Percentiles rank a stretch among this genome's conserved stretches.
Evolutionary conservation across 306 rosid genomes (phyloP).

Genomic region (Albizia julibrissin): DNA sequence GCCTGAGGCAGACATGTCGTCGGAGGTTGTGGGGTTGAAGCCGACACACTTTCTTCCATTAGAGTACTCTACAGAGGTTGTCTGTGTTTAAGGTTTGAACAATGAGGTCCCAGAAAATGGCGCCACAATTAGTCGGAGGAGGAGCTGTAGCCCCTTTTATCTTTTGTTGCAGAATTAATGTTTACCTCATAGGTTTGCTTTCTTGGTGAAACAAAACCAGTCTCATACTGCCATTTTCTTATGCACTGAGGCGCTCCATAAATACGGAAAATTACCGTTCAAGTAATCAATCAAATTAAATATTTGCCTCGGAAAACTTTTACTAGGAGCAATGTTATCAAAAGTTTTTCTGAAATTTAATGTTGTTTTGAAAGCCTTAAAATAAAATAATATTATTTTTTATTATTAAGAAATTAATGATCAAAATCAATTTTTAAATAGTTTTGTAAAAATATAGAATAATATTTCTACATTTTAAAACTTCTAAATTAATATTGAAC

Average conservation of each 20-base stretch:
- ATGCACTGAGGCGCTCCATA: background rate
- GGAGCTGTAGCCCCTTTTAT: background rate
- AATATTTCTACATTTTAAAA: too few species aligned
- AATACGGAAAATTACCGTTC: background rate
- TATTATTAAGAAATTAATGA: too few species aligned
- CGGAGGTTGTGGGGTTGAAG: constrained; percentile 20
- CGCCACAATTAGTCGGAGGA: constrained; percentile 47
- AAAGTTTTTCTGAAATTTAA: too few species aligned
- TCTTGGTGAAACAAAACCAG: constrained; percentile 50
- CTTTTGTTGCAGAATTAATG: background rate
- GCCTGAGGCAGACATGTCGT: constrained; percentile 22
- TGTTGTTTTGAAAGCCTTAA: too few species aligned
- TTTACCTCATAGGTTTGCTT: constrained; percentile 32
- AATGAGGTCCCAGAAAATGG: constrained; percentile 47
- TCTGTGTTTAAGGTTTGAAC: constrained; percentile 42
- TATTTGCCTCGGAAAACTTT: too few species aligned
- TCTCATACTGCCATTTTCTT: constrained; percentile 24
- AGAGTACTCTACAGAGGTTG: background rate
- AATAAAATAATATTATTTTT: too few species aligned
- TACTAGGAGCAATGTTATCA: too few species aligned
- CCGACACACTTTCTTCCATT: background rate
- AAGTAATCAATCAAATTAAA: background rate
- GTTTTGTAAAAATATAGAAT: too few species aligned
- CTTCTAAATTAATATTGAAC: too few species aligned
- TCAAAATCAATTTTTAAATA: too few species aligned